These are phyloP conservation scores for Pelagophyceae sp. DNA, from an alignment of 352 stramenopile species.

Conservation along the genomic window DNA sequence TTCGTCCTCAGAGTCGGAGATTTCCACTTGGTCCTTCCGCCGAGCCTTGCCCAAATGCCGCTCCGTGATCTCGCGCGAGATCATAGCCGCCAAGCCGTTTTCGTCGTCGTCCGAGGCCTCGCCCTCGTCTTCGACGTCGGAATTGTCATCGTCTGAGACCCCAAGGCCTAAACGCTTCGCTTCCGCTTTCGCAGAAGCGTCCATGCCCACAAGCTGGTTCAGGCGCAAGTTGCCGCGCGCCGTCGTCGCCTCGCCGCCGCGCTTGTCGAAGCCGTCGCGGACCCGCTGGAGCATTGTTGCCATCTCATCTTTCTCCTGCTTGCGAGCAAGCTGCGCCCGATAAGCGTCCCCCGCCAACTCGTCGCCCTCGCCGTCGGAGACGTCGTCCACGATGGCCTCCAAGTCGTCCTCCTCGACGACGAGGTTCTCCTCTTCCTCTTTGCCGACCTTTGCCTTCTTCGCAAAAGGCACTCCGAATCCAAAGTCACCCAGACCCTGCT, in stretches of 20 bases:
- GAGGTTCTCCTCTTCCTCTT: slow-evolving; percentile 7
- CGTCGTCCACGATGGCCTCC: slow-evolving; percentile 16
- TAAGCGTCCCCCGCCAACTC: neutral
- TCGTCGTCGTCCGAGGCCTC: neutral
- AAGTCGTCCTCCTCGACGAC: neutral
- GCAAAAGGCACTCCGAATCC: slow-evolving; percentile 7
- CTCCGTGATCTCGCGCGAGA: slow-evolving; percentile 15
- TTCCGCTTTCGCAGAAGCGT: neutral
- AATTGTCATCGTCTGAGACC: neutral
- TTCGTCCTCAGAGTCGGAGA: slow-evolving; percentile 1
- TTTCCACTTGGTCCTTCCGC: neutral
- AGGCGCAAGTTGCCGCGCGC: neutral
- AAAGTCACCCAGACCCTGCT: slow-evolving; percentile 12
- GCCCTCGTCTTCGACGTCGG: slow-evolving; percentile 7
- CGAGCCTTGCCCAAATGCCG: neutral
- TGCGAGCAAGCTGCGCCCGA: neutral
- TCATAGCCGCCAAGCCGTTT: neutral
- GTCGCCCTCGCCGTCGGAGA: neutral
- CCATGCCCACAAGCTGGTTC: neutral
- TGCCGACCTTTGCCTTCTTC: neutral
- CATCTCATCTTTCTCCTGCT: slow-evolving; percentile 9
- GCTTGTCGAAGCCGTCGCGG: neutral
- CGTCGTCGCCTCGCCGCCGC: neutral
- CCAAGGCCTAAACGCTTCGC: slow-evolving; percentile 1
- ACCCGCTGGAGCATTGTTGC: slow-evolving; percentile 6